Base-by-base conservation (phyloP, 148 eudicot species). In the Salicornia ramosissima region DNA sequence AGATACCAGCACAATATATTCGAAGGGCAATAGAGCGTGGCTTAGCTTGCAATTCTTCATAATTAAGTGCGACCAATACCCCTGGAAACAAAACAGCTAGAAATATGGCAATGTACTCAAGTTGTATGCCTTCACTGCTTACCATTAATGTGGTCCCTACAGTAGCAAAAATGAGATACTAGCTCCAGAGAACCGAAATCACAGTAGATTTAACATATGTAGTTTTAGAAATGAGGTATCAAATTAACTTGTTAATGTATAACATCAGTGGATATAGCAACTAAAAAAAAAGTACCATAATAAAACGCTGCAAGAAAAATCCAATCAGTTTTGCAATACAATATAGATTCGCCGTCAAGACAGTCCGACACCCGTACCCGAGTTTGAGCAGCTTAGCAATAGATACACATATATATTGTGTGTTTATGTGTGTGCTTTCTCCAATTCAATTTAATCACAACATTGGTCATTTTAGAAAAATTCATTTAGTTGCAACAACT, bases 1-100 rank as follows among this genome's bases (percentile, higher is more conserved):
- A 90, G 67, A 93, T 83, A 62, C 98, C 98, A 80, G 98, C 98
- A 90, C 92, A 85, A 75, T 88, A 93, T 77, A 93, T 80, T 50
- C 92, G 92, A 77, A 93, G 98, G 71, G 86, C 79, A 72, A 88
- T 71, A 58, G 75, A 66, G 58, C 79, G 80, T 26, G 96, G 85
- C 71, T 88, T 79, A 25, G 83, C 73, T 82, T 80, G 77, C 70
- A 93, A 73, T 55, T 82, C 57, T 70, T 89, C 95, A 67, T 82
- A 54, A 79, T 86, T 81, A 70, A 93, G 86, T 58, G 96, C 98
- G 74, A 93, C 95, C 75, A 93, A 63, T 50, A 96, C 98, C 62
- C 98, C 98, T 29, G 96, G 98, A 82, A 93, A 90, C 33, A 90
- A 69, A 77, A 81, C 81, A n/a, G 90, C 98, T 42, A 85, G 72